Percentiles rank a stretch among this genome's conserved stretches.
phyloP scores from a whole-genome alignment of 2,329 filamentous ascomycete genomes.

The Colletotrichum cordylinicola region DNA sequence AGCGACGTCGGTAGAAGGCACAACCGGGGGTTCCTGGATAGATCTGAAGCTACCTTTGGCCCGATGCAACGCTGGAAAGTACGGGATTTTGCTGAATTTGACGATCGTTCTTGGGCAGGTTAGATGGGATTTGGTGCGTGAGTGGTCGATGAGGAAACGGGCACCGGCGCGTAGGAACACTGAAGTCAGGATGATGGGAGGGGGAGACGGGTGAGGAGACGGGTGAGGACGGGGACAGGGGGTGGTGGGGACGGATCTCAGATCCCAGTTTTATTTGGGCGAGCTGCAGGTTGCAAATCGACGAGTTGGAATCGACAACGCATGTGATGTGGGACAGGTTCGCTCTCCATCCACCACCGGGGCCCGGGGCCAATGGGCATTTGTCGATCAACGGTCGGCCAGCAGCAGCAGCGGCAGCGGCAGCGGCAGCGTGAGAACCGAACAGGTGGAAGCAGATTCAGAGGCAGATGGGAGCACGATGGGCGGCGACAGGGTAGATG shows the following conservation, averaged over 20 bases:
- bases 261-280: not conserved
- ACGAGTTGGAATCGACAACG: not conserved
- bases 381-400: slow-evolving; percentile 16
- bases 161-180: not conserved
- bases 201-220: not conserved
- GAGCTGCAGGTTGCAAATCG: not conserved
- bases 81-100: not conserved
- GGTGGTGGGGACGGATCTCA: slow-evolving; percentile 1
- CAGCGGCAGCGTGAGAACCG: not conserved
- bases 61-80: not conserved
- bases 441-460: not conserved
- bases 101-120: slow-evolving; percentile 1
- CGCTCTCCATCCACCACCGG: not conserved
- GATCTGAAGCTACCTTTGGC: not conserved
- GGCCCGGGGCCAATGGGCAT: slow-evolving; percentile 9
- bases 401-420: not conserved
- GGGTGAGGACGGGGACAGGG: not conserved
- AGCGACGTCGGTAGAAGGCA: not conserved
- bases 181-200: not conserved
- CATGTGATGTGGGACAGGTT: not conserved
- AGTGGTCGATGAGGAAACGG: not conserved
- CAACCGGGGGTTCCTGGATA: not conserved
- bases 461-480: not conserved
- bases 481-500: not conserved
- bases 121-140: not conserved